Evolutionary conservation across 108 stramenopile species (phyloP).

Genomic region (Cyclotella baltica): DNA sequence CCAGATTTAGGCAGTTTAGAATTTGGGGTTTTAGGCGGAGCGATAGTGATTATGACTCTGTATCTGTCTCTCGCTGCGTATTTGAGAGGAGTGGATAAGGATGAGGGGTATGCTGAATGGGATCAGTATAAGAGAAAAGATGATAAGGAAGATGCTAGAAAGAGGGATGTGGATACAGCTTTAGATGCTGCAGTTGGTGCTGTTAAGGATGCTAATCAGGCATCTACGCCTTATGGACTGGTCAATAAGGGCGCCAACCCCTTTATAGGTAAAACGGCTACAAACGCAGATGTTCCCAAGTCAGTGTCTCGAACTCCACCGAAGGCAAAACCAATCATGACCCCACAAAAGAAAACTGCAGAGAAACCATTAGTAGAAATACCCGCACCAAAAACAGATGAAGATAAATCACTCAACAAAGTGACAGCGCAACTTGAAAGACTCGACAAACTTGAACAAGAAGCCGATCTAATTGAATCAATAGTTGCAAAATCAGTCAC

Average conservation of each 20-base stretch:
- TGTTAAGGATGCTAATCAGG: slow-evolving; percentile 7
- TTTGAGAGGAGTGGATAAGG: slow-evolving; percentile 19
- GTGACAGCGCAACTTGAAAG: slow-evolving; percentile 6
- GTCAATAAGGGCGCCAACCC: slow-evolving; percentile 38
- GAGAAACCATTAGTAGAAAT: neutral
- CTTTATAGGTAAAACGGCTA: neutral
- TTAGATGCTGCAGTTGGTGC: slow-evolving; percentile 12
- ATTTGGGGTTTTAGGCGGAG: slow-evolving; percentile 8
- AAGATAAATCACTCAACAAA: neutral
- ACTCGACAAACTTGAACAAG: slow-evolving; percentile 10
- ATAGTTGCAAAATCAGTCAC: neutral
- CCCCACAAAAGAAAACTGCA: neutral
- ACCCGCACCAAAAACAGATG: neutral
- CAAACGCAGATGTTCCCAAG: neutral
- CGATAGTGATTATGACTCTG: neutral
- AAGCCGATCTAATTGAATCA: neutral
- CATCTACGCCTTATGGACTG: slow-evolving; percentile 45
- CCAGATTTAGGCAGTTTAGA: slow-evolving; percentile 6
- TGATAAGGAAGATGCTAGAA: neutral
- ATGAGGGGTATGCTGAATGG: slow-evolving; percentile 20
- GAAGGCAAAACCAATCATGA: neutral
- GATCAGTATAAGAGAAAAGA: slow-evolving; percentile 15
- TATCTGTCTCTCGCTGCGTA: slow-evolving; percentile 19
- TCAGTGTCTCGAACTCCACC: neutral
- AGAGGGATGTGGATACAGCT: slow-evolving; percentile 1